These are phyloP conservation scores for Pleurotus tuoliensis DNA, from an alignment of 768 basidiomycete species.

Conservation along the genomic window DNA sequence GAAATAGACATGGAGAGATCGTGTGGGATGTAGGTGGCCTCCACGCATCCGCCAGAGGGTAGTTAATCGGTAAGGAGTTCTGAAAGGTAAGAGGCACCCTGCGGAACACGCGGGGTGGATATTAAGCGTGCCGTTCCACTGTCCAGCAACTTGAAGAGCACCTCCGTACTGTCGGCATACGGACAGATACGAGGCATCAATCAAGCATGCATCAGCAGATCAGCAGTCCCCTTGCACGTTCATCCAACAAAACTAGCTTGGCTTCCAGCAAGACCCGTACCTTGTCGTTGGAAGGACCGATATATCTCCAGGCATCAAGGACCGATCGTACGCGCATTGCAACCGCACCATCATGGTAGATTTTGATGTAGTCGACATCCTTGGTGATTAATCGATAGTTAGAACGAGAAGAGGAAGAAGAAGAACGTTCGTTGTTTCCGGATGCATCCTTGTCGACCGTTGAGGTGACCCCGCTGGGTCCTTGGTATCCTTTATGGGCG, in stretches of 20 bases:
- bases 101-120: no score
- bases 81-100: no score
- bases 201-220: slow-evolving; percentile 24
- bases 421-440: no score
- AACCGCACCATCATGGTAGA: slow-evolving; percentile 51
- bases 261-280: slow-evolving; percentile 44
- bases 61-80: no score
- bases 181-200: no score
- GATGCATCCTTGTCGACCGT: no score
- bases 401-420: background rate
- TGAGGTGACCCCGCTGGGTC: background rate
- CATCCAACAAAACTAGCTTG: slow-evolving; percentile 45
- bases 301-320: slow-evolving; percentile 47
- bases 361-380: slow-evolving; percentile 48
- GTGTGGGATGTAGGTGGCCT: no score
- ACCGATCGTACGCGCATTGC: slow-evolving; percentile 46
- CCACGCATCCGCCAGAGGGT: no score
- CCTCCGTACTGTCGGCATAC: no score
- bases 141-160: no score
- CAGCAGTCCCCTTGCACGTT: slow-evolving; percentile 41
- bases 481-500: background rate
- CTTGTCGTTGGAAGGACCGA: slow-evolving; percentile 20
- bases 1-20: no score
- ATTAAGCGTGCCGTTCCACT: no score
- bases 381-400: slow-evolving; percentile 14